Evolutionary conservation across 2,329 filamentous ascomycete species (phyloP).

Genomic region (Ophiobolus disseminans): DNA sequence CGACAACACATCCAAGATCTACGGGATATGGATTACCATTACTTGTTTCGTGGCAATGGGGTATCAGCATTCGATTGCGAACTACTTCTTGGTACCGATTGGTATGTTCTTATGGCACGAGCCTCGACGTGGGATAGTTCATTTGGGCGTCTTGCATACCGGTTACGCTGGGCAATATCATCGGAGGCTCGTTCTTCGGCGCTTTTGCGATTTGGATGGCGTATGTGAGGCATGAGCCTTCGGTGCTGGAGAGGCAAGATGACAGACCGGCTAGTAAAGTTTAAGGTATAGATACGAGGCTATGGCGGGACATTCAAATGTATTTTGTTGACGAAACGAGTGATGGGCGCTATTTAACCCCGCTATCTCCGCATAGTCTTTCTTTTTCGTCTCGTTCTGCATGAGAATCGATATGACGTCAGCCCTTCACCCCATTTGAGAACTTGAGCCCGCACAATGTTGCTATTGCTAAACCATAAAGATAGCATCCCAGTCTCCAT

Average conservation of each 20-base stretch:
- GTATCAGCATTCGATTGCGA: slow-evolving; percentile 15
- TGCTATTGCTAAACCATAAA: too few relatives aligned
- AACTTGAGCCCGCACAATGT: too few relatives aligned
- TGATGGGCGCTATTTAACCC: too few relatives aligned
- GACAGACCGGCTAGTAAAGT: not conserved
- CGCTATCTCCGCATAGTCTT: too few relatives aligned
- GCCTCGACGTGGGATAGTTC: slow-evolving; percentile 11
- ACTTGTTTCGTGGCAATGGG: slow-evolving; percentile 13
- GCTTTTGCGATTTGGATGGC: slow-evolving; percentile 14
- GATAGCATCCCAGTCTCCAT: too few relatives aligned
- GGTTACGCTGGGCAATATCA: slow-evolving; percentile 11
- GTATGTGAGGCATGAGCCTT: slow-evolving; percentile 12
- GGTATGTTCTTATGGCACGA: slow-evolving; percentile 16
- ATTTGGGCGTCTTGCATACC: slow-evolving; percentile 16
- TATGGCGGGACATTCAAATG: too few relatives aligned
- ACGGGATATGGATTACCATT: slow-evolving; percentile 14
- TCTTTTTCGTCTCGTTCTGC: too few relatives aligned
- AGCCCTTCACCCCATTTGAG: too few relatives aligned
- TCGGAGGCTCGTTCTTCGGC: slow-evolving; percentile 14
- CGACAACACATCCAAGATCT: slow-evolving; percentile 11
- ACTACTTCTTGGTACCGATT: slow-evolving; percentile 11
- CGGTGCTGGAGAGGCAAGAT: not conserved
- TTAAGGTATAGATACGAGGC: not conserved
- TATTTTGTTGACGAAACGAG: too few relatives aligned
- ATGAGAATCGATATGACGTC: too few relatives aligned